Evolutionary conservation across 1,284 basidiomycete genomes (phyloP).

Genomic region (Malassezia sp.): DNA sequence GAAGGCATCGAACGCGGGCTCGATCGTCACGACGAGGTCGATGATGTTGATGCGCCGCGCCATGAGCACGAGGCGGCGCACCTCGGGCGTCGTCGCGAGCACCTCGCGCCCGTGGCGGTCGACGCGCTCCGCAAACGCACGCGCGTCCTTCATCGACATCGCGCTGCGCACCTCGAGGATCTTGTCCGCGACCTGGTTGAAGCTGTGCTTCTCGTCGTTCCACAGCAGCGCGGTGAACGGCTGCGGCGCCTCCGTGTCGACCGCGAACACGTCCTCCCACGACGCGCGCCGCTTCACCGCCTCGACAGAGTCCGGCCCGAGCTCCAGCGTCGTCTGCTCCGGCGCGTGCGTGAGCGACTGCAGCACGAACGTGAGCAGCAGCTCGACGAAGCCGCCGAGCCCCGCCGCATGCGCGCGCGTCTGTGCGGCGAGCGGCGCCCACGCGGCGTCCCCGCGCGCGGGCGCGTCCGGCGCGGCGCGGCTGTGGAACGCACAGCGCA

Average conservation of each 20-base stretch:
- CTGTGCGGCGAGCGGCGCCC: slow-evolving; percentile 52
- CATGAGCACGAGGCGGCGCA: slow-evolving; percentile 61
- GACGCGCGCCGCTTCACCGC: slow-evolving; percentile 63
- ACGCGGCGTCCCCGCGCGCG: slow-evolving; percentile 2
- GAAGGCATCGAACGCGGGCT: slow-evolving; percentile 76
- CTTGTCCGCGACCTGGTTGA: slow-evolving; percentile 59
- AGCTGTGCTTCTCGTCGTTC: slow-evolving; percentile 97
- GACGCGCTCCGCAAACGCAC: slow-evolving; percentile 53
- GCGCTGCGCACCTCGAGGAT: slow-evolving; percentile 17
- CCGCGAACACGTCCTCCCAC: slow-evolving; percentile 51
- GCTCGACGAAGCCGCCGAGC: slow-evolving; percentile 62
- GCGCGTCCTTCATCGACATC: slow-evolving; percentile 52
- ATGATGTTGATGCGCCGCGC: slow-evolving; percentile 73
- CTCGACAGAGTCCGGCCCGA: slow-evolving; percentile 50
- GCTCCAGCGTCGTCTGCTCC: slow-evolving; percentile 57
- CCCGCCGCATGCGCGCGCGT: too few species aligned
- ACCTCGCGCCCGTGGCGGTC: slow-evolving; percentile 74
- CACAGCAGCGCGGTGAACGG: slow-evolving; percentile 75
- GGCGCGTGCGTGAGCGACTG: slow-evolving; percentile 75
- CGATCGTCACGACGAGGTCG: slow-evolving; percentile 80
- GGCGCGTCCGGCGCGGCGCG: neutral
- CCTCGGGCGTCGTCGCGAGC: slow-evolving; percentile 64
- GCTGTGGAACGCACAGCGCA: slow-evolving; percentile 39
- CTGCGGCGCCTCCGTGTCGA: slow-evolving; percentile 39
- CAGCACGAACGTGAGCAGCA: slow-evolving; percentile 71